Base-by-base conservation (phyloP, 2,329 filamentous ascomycete genomes). In the Cordyceps farinosa region DNA sequence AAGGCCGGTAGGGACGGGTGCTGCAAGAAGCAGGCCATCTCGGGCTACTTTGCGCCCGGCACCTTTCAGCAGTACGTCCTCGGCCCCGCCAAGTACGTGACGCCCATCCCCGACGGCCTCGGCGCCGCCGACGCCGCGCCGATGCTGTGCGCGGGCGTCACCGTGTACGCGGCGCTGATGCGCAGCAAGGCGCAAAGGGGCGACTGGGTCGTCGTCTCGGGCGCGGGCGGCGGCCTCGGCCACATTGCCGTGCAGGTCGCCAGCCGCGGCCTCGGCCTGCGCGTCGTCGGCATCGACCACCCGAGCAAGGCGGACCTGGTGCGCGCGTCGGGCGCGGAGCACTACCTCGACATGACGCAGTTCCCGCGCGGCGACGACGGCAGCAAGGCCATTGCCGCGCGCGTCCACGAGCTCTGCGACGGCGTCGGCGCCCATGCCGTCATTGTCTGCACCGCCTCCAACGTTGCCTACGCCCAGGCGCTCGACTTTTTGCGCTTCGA, bases 181-280 rank as follows among this genome's bases (percentile, higher is more conserved):
- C 78, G 88, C 90, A 74, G 87, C 1, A 83, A 82, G 40, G 84
- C 80, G 2, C 78, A 81, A 44, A 84, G 88, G 0, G 90, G 90
- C 7, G 85, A 92, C 75, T 88, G 82, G 50, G 84, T 92, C 34
- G 89, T 88, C 62, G 87, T 92, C 67, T 87, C 90, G 61, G 90
- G 90, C 71, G 90, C 89, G 27, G 90, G 90, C 66, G 90, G 90
- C 74, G 89, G 89, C 64, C 80, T 92, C 40, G 90, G 90, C 38
- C 70, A 71, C 38, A 79, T 92, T 67, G 90, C 89, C 8, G 81
- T 87, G 68, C 91, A 94, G 77, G 93, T 92, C 74, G 90, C 89
- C 40, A 89, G 59, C 53, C 54, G 54, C 36, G 63, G 58, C 10
- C 64, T 73, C 58, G 72, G 73, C 8, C 66, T 69, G 42, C 67